Conservation (phyloP, 1,284 basidiomycete species). For the Pseudozyma sp. region DNA sequence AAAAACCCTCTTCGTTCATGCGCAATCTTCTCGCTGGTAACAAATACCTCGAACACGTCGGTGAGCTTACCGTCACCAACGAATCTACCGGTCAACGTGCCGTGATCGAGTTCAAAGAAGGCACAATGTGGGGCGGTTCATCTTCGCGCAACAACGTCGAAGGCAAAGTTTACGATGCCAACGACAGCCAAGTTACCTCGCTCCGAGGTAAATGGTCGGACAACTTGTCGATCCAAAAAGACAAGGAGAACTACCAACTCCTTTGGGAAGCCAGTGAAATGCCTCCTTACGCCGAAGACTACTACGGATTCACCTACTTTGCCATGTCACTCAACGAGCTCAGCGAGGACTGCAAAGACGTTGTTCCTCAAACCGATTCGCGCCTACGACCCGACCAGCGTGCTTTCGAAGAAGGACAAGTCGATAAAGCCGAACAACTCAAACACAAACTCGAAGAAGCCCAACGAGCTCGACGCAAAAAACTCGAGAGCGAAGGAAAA, state of each 20-base stretch:
- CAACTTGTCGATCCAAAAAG: conserved; percentile 51
- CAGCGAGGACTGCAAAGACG: conserved; percentile 74
- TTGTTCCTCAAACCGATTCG: conserved; percentile 85
- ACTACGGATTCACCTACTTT: conserved; percentile 69
- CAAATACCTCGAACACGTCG: conserved; percentile 69
- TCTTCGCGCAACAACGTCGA: conserved; percentile 58
- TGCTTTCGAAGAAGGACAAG: conserved; percentile 83
- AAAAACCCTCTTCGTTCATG: conserved; percentile 66
- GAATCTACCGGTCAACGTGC: conserved; percentile 53
- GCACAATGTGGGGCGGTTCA: conserved; percentile 63
- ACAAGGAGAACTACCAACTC: conserved; percentile 63
- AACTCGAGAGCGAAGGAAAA: conserved; percentile 68
- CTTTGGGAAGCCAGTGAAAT: conserved; percentile 66
- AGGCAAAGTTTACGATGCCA: conserved; percentile 63
- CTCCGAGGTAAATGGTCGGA: conserved; percentile 67
- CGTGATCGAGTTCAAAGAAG: conserved; percentile 66
- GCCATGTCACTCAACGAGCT: conserved; percentile 68
- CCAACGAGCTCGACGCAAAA: conserved; percentile 70
- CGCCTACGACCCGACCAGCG: conserved; percentile 85
- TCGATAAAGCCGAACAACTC: conserved; percentile 80
- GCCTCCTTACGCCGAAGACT: conserved; percentile 59
- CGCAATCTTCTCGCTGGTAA: conserved; percentile 68
- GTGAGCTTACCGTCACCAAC: conserved; percentile 64
- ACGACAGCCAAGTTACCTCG: conserved; percentile 45
- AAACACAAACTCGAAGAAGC: conserved; percentile 80